Base-by-base conservation (phyloP, 148 eudicot genomes). In the Polygonum maritimum region DNA sequence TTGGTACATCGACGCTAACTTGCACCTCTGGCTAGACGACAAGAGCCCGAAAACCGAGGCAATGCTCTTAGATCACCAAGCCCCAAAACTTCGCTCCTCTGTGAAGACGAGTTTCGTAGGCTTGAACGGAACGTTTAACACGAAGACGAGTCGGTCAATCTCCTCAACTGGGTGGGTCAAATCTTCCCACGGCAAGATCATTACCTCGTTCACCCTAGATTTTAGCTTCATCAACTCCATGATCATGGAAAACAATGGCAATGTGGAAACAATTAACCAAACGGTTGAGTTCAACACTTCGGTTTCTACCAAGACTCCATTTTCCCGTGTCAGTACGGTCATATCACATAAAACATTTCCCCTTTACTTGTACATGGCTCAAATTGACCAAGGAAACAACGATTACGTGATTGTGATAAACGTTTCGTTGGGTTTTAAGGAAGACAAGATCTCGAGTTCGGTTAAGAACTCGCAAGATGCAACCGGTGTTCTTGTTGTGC, bases 1-100 rank as follows among this genome's bases (percentile, higher is more conserved):
- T 39, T 94, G 98, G 98, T 94, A 87, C 38, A 52, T 92, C 15
- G 96, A 92, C 81, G 98, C 97, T 0, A 94, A 94, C 85, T 86
- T 92, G 81, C 98, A 92, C 76, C 84, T 94, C 52, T 94, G 98
- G 97, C 80, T 94, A 82, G 98, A 94, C 78, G 51, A 76, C 15
- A 82, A 81, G 63, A 82, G 82, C 22, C 41, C 71, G 49, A 81
- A 78, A 16, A 86, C 90, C 3, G 79, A 78, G 44, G 98, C 89
- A 41, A 55, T 79, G 81, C 80, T 90, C 31, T 69, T 89, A 69
- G 57, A 38, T 19, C 73, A 81, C 52, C 48, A 72, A 19, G 78
- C 44, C 12, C 33, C 45, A 35, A 85, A 90, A 39, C 73, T 78
- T 13, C 38, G 44, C 5, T 10, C 78, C 13, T 81, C 80, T 52